A percentile compares a stretch with the other conserved stretches of the same genome.
These are phyloP conservation scores for Mucor piriformis DNA, from an alignment of 371 early-diverging fungal species.

Conservation along the genomic window DNA sequence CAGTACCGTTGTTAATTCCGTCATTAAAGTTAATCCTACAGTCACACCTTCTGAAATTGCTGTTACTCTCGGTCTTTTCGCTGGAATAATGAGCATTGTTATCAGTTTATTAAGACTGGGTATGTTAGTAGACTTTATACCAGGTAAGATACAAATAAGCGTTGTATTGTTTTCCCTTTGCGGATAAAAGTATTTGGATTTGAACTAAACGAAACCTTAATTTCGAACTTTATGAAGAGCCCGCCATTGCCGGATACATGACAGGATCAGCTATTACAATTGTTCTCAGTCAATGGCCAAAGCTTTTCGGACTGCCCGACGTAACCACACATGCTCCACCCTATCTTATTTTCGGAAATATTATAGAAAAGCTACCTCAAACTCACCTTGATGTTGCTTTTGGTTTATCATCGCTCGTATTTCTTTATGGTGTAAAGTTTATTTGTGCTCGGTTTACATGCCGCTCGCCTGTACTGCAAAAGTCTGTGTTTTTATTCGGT, in stretches of 20 bases:
- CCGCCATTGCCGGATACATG: slow-evolving; percentile 76
- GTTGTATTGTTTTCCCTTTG: background rate
- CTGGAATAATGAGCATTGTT: slow-evolving; percentile 59
- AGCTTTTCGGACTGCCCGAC: slow-evolving; percentile 71
- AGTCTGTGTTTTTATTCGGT: slow-evolving; percentile 43
- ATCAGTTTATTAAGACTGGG: slow-evolving; percentile 80
- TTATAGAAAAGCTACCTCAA: slow-evolving; percentile 36
- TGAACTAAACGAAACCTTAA: background rate
- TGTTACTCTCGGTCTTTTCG: slow-evolving; percentile 57
- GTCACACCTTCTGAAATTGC: slow-evolving; percentile 49
- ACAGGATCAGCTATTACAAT: slow-evolving; percentile 78
- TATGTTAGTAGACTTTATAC: slow-evolving; percentile 84
- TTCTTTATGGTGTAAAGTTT: slow-evolving; percentile 44
- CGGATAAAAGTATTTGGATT: background rate
- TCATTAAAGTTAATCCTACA: slow-evolving; percentile 22
- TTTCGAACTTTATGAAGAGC: slow-evolving; percentile 15
- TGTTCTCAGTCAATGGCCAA: slow-evolving; percentile 70
- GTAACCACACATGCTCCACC: slow-evolving; percentile 58
- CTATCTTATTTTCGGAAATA: slow-evolving; percentile 54
- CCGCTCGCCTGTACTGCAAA: slow-evolving; percentile 29
- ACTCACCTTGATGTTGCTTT: slow-evolving; percentile 53
- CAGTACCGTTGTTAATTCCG: slow-evolving; percentile 62
- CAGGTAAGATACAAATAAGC: slow-evolving; percentile 31
- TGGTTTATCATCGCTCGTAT: slow-evolving; percentile 45
- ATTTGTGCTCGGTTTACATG: slow-evolving; percentile 30